Conservation (phyloP, 2,329 filamentous ascomycete species). For the Verticillium longisporum region DNA sequence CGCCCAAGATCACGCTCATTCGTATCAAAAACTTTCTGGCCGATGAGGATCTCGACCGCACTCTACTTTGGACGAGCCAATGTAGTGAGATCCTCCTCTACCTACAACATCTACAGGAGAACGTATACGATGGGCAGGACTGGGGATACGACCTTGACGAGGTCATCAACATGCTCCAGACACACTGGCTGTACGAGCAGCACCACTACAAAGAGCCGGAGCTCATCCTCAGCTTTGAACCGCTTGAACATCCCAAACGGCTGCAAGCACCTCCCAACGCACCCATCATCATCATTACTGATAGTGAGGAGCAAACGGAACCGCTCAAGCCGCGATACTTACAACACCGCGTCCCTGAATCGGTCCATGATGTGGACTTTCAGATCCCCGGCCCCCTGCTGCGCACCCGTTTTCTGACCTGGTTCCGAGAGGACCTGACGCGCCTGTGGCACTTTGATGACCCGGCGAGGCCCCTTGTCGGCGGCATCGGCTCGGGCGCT, state of each 20-base stretch:
- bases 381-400: constrained; percentile 10
- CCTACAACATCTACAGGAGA: constrained; percentile 24
- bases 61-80: constrained; percentile 29
- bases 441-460: constrained; percentile 6
- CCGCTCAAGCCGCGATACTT: constrained; percentile 8
- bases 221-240: constrained; percentile 17
- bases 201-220: constrained; percentile 23
- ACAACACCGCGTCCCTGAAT: constrained; percentile 9
- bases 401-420: constrained; percentile 4
- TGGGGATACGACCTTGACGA: constrained; percentile 23
- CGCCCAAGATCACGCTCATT: constrained; percentile 23
- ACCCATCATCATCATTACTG: constrained; percentile 1
- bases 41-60: constrained; percentile 38
- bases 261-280: constrained; percentile 1
- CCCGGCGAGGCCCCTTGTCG: neutral
- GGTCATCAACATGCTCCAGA: constrained; percentile 22
- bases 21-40: constrained; percentile 36
- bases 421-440: constrained; percentile 9
- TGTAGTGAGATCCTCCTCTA: constrained; percentile 29
- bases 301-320: neutral
- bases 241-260: neutral
- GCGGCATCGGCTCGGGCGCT: constrained; percentile 1
- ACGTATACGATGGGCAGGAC: constrained; percentile 14
- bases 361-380: constrained; percentile 18
- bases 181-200: constrained; percentile 26